phyloP scores from a whole-genome alignment of 140 eudicot species.

The Anethum foeniculum region DNA sequence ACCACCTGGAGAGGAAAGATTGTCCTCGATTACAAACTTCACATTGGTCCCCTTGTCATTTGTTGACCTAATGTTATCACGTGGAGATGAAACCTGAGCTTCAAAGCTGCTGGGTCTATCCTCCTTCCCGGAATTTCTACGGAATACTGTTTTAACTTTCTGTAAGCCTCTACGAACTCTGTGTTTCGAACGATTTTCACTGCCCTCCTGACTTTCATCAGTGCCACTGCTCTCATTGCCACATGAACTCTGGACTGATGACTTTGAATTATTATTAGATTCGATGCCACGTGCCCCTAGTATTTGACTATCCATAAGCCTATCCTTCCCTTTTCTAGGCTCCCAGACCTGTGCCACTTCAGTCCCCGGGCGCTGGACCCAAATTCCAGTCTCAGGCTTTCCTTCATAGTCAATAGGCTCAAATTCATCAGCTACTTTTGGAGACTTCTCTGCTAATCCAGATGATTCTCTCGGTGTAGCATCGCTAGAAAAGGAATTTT shows the following conservation, averaged over 20 bases:
- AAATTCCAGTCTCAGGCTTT: constrained; percentile 59
- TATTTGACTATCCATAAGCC: constrained; percentile 25
- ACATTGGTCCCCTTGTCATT: constrained; percentile 38
- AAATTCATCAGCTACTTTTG: constrained; percentile 40
- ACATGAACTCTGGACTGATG: constrained; percentile 24
- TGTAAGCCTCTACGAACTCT: constrained; percentile 43
- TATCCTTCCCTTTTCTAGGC: constrained; percentile 63
- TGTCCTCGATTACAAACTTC: constrained; percentile 42
- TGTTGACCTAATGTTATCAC: constrained; percentile 29
- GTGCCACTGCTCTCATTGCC: constrained; percentile 41
- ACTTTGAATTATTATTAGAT: constrained; percentile 21
- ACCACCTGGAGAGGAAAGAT: constrained; percentile 21
- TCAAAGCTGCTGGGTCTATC: constrained; percentile 16
- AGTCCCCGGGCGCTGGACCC: constrained; percentile 94
- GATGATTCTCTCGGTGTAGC: constrained; percentile 19
- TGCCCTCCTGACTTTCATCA: constrained; percentile 47
- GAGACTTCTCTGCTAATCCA: constrained; percentile 19
- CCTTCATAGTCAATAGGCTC: constrained; percentile 76
- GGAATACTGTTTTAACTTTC: constrained; percentile 50
- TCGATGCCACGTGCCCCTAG: constrained; percentile 23
- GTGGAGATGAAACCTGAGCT: constrained; percentile 21
- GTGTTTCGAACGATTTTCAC: constrained; percentile 23
- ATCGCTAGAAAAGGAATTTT: constrained; percentile 29
- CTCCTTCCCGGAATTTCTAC: constrained; percentile 30
- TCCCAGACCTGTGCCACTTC: constrained; percentile 82